Conservation (phyloP, 2,329 filamentous ascomycete genomes). For the Cordyceps farinosa region DNA sequence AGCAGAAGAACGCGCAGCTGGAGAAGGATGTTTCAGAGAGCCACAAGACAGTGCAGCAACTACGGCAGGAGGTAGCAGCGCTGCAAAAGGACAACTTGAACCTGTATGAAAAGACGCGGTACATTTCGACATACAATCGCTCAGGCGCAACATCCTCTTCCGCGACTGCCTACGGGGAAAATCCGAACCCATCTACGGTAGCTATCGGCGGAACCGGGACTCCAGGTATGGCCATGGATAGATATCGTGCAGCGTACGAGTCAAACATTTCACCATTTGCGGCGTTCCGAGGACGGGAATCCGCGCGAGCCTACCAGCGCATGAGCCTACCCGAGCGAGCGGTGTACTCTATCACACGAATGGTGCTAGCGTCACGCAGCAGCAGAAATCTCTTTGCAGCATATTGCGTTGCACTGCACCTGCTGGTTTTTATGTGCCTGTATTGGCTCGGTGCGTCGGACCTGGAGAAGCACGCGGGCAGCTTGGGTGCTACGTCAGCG, state of each 20-base stretch:
- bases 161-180: slow-evolving; percentile 63
- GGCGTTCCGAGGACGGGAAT: slow-evolving; percentile 91
- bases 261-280: slow-evolving; percentile 94
- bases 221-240: slow-evolving; percentile 69
- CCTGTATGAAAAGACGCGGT: slow-evolving; percentile 95
- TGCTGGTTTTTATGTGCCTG: slow-evolving; percentile 81
- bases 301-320: slow-evolving; percentile 81
- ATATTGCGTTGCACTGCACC: slow-evolving; percentile 84
- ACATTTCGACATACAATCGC: slow-evolving; percentile 89
- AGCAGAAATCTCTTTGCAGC: slow-evolving; percentile 91
- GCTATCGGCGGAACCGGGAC: slow-evolving; percentile 52
- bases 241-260: slow-evolving; percentile 91
- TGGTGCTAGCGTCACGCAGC: slow-evolving; percentile 83
- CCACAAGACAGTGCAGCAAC: slow-evolving; percentile 75
- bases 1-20: slow-evolving; percentile 87
- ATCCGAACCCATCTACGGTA: slow-evolving; percentile 72
- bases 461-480: slow-evolving; percentile 57
- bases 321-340: slow-evolving; percentile 90
- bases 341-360: slow-evolving; percentile 84
- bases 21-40: slow-evolving; percentile 85
- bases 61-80: slow-evolving; percentile 86
- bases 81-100: slow-evolving; percentile 95
- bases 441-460: slow-evolving; percentile 76
- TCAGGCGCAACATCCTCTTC: slow-evolving; percentile 57
- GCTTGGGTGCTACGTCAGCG: slow-evolving; percentile 48